Percentiles rank a stretch among this genome's conserved stretches.
Conservation (phyloP, 129 eudicot genomes). For the Centrapalus pauciflorus region DNA sequence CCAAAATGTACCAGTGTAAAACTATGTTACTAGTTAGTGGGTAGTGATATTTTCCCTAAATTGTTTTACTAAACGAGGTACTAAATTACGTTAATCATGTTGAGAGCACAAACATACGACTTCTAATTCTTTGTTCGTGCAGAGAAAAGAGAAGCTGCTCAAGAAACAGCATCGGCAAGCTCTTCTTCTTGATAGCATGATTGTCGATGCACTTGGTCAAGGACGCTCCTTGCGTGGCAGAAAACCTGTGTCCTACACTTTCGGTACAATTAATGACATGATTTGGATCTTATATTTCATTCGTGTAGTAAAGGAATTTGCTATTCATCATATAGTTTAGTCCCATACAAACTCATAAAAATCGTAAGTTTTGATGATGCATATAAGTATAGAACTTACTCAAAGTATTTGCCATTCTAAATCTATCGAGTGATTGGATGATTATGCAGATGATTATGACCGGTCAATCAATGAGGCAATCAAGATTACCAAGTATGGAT, state of each 20-base stretch:
- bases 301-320: background rate
- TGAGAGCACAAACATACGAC: background rate
- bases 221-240: constrained; percentile 97
- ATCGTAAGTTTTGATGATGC: background rate
- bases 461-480: constrained; percentile 91
- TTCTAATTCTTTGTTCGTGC: constrained; percentile 17
- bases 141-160: constrained; percentile 79
- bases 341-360: background rate
- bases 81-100: background rate
- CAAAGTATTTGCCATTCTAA: constrained; percentile 5
- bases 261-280: constrained; percentile 47
- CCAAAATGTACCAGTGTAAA: too few species aligned
- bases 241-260: constrained; percentile 92
- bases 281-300: background rate
- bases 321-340: background rate
- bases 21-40: too few species aligned
- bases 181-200: constrained; percentile 84
- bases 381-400: background rate
- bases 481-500: constrained; percentile 69
- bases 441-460: constrained; percentile 88
- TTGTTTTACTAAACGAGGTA: background rate
- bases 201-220: constrained; percentile 72
- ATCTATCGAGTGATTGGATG: background rate
- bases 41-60: too few species aligned
- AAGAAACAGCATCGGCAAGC: constrained; percentile 95